Evolutionary conservation across 768 basidiomycete genomes (phyloP).

Genomic region (Mycena haematopus): DNA sequence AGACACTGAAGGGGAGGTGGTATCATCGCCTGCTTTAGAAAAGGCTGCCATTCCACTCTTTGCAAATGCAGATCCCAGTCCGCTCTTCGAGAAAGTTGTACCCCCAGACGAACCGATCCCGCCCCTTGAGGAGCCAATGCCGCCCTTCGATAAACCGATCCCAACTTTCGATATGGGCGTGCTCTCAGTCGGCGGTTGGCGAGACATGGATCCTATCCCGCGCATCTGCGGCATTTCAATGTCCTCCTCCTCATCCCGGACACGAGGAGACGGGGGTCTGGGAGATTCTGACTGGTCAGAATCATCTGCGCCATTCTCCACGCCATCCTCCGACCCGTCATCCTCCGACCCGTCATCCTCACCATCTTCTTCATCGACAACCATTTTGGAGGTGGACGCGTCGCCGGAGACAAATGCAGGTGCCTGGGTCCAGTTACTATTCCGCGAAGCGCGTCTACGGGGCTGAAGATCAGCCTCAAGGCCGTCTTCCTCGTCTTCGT

Average conservation of each 20-base stretch:
- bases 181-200: constrained; percentile 28
- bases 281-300: constrained; percentile 59
- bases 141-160: constrained; percentile 42
- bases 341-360: constrained; percentile 42
- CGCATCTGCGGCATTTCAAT: constrained; percentile 39
- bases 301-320: constrained; percentile 42
- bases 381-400: constrained; percentile 44
- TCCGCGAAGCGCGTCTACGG: constrained; percentile 40
- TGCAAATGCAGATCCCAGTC: constrained; percentile 28
- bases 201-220: constrained; percentile 50
- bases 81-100: constrained; percentile 23
- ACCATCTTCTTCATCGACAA: constrained; percentile 43
- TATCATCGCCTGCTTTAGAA: constrained; percentile 24
- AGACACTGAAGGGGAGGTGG: constrained; percentile 14
- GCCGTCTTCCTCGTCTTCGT: constrained; percentile 77
- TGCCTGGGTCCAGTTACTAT: constrained; percentile 75
- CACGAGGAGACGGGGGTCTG: constrained; percentile 61
- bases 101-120: too few species aligned
- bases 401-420: constrained; percentile 76
- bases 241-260: constrained; percentile 57
- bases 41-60: constrained; percentile 27
- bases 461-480: constrained; percentile 41
- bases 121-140: too few species aligned
- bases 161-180: constrained; percentile 43
- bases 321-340: constrained; percentile 44